Conservation (phyloP, 2,329 filamentous ascomycete genomes). For the Verticillium nubilum region DNA sequence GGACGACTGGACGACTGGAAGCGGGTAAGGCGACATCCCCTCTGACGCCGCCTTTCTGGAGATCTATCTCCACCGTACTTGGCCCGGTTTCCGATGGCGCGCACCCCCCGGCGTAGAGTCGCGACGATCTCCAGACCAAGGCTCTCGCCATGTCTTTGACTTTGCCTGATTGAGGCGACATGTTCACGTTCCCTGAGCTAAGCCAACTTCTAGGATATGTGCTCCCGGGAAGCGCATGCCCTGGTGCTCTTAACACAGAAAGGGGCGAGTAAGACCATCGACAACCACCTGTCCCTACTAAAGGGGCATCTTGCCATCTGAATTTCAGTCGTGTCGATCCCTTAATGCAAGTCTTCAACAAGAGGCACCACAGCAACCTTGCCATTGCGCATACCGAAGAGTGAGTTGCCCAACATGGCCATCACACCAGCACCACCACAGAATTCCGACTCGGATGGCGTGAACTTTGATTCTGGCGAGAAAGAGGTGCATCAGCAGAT, state of each 20-base stretch:
- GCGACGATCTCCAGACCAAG: background rate
- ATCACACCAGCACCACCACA: slow-evolving; percentile 5
- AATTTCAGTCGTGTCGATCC: background rate
- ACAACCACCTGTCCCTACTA: background rate
- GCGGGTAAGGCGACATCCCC: background rate
- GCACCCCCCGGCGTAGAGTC: background rate
- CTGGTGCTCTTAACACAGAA: background rate
- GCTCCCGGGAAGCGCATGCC: background rate
- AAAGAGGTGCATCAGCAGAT: slow-evolving; percentile 8
- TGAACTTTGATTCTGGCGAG: slow-evolving; percentile 1
- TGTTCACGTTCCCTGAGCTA: background rate
- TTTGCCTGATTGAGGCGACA: background rate
- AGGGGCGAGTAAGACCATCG: background rate
- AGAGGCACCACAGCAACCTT: background rate
- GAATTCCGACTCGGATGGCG: slow-evolving; percentile 6
- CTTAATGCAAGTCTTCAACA: background rate
- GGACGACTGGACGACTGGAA: background rate
- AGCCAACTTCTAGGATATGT: background rate
- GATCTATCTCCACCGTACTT: background rate
- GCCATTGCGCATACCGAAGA: background rate
- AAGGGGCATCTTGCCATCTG: background rate
- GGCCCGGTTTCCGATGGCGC: background rate
- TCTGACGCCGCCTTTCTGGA: background rate
- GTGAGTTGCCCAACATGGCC: slow-evolving; percentile 3
- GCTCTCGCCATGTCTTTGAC: background rate